These are phyloP conservation scores for Chrysoporthe cubensis DNA, from an alignment of 2,329 filamentous ascomycete species.

Conservation along the genomic window DNA sequence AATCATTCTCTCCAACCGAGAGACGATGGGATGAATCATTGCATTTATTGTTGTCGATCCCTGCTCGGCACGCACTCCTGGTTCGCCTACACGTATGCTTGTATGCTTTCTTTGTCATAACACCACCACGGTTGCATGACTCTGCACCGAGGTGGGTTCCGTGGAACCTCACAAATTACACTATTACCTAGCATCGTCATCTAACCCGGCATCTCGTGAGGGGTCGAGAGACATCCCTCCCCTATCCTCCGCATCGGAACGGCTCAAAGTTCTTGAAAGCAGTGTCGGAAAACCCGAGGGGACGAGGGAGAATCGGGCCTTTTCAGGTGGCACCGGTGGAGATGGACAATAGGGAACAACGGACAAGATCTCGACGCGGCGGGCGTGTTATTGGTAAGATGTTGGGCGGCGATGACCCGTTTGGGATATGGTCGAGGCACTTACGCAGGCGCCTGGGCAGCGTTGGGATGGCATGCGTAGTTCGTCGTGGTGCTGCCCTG, in stretches of 20 bases:
- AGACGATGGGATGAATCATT: not conserved
- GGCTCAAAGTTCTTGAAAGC: not conserved
- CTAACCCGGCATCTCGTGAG: not conserved
- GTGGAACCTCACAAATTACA: not conserved
- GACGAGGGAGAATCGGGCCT: conserved; percentile 22
- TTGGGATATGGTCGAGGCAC: not conserved
- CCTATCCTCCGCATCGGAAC: not conserved
- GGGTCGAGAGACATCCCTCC: conserved; percentile 4
- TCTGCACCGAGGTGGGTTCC: conserved; percentile 7
- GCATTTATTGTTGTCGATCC: not conserved
- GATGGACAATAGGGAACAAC: not conserved
- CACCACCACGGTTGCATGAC: conserved; percentile 4
- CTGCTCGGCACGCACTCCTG: not conserved
- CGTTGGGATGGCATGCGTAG: not conserved
- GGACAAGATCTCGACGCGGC: not conserved
- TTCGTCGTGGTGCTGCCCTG: not conserved
- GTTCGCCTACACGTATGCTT: not conserved
- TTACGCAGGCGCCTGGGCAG: not conserved
- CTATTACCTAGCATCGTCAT: not conserved
- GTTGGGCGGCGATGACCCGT: not conserved
- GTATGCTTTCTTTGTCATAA: not conserved
- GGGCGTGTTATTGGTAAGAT: not conserved
- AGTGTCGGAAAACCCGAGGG: not conserved
- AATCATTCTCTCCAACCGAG: not conserved
- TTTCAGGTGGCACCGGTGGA: conserved; percentile 12